Evolutionary conservation across 345 rosid species (phyloP), one percentile per base, ranked within the genome.

Genomic region (Excoecaria agallocha): DNA sequence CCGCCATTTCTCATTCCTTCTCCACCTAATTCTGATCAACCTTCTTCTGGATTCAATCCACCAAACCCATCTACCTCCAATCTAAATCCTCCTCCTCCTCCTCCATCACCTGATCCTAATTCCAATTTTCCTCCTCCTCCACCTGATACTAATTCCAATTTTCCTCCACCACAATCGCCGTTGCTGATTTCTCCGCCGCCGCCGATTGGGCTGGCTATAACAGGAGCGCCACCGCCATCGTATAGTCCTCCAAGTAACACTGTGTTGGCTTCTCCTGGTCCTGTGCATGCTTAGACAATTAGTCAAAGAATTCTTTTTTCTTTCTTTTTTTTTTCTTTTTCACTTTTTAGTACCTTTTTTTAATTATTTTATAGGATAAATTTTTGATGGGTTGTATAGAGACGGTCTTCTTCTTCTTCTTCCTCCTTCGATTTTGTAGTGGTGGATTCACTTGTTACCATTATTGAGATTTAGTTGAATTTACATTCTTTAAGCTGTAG

Each of bases 241-340:
- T 30, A 66, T 49, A 87, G 70, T 74, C 92, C 88, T 62, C 91
- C 96, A 30, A 79, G 77, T 76, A 80, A 57, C 35, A 43, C 91
- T 8, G 76, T 68, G 76, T 71, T 75, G 71, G 85, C 61, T 54
- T 68, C 85, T 74, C 94, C 92, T 13, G 95, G 88, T 55, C 97
- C 93, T 67, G 81, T 83, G 84, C 87, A 86, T 78, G 83, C 88
- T 58, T 84, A 86, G 81, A 64, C 73, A 49, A 68, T 80, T 70
- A 62, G 73, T 20, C 38, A 73, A 2, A 6, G 41, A 11, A 60
- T 41, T 15, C 9, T 39, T 63, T 38, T 52, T 52, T 16, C 17
- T 51, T 50, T 49, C 60, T 24, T 5, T 16, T 43, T 54, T 5
- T 45, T 54, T 43, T 54, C 61, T 1, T 24, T 43, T 50, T 55